Evolutionary conservation across 495 filamentous ascomycete species (phyloP).

Genomic region (Schizothecium vesticola): DNA sequence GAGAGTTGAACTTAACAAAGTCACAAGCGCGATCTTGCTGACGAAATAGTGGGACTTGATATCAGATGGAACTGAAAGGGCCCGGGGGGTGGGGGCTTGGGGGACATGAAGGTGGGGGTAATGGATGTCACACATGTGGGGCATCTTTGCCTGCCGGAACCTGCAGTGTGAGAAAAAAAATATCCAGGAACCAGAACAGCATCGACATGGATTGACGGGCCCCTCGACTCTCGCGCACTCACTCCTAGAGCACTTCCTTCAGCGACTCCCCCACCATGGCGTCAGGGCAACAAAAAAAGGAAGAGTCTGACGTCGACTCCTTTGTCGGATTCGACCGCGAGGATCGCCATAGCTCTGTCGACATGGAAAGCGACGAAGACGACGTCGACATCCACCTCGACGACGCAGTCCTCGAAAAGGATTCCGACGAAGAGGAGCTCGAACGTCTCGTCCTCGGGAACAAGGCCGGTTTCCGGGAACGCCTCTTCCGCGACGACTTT

Average conservation of each 20-base stretch:
- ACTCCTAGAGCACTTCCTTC: background rate
- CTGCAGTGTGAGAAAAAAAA: background rate
- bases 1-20: no score
- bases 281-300: conserved; percentile 14
- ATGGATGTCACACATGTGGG: background rate
- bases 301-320: conserved; percentile 25
- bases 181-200: background rate
- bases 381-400: conserved; percentile 16
- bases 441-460: conserved; percentile 85
- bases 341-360: conserved; percentile 12
- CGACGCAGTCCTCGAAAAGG: conserved; percentile 52
- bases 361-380: conserved; percentile 33
- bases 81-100: background rate
- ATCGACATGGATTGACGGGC: background rate
- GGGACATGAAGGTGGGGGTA: background rate
- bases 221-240: background rate
- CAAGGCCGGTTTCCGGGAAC: conserved; percentile 67
- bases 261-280: background rate
- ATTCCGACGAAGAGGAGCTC: conserved; percentile 74
- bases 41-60: background rate
- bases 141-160: background rate
- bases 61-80: background rate
- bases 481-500: conserved; percentile 49
- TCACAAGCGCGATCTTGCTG: background rate
- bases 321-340: conserved; percentile 35